Base-by-base conservation (phyloP, 352 stramenopile species). In the Globisporangium ultimum region DNA sequence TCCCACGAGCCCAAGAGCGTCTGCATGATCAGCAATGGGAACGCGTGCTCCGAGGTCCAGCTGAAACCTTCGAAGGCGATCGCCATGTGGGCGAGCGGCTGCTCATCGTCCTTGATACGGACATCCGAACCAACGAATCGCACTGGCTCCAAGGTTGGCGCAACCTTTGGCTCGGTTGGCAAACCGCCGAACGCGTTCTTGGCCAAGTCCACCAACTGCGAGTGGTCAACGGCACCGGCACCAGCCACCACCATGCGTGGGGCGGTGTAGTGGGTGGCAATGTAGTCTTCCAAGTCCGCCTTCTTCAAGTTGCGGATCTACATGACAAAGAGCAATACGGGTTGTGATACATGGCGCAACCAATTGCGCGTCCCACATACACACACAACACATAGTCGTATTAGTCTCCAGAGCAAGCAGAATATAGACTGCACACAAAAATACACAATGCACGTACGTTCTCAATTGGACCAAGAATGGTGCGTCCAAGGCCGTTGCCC, bases 181-280 rank as follows among this genome's bases (percentile, higher is more conserved):
- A 99, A 72, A 47, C 89, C 83, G 49, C 96, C 97, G 77, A 99
- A 99, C 67, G 97, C 92, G 65, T 99, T 87, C 63, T 98, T 82
- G 9, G 96, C 97, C 61, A 99, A 80, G 48, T 98, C 89, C 58
- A 98, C 97, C n/a, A 99, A 74, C 76, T 98, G 74, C 41, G 80
- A 79, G 86, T 99, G 98, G 69, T 99, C 90, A 32, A 99, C 85
- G 53, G 92, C 95, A 59, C 98, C 98, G 17, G 97, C 97, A 59
- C 97, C 98, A 48, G 97, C 97, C 67, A 99, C 94, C 18, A 99
- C 97, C 91, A 99, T 99, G 48, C 96, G 90, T 20, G 96, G 94
- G n/a, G 97, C 97, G 24, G 97, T 99, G 87, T 99, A 99, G 87
- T 99, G 97, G n/a, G 97, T 99, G 22, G 97, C 86, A 58, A 99